Evolutionary conservation across 805 yeast species (phyloP).

Genomic region (Saccharomycopsis sp.): DNA sequence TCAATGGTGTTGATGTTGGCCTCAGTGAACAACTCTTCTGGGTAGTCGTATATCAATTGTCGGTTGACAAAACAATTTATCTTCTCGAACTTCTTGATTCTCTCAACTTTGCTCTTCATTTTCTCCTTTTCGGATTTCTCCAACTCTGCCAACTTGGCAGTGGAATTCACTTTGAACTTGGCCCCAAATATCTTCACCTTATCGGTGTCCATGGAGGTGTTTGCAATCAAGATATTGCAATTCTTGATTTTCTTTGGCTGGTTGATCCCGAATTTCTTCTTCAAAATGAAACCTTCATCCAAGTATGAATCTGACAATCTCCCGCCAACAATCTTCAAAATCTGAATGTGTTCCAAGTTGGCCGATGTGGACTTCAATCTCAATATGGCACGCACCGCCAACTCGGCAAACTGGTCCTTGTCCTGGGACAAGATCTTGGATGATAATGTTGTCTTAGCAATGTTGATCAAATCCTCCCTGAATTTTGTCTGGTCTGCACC

Average conservation of each 20-base stretch:
- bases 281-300: constrained; percentile 91
- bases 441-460: constrained; percentile 88
- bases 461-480: constrained; percentile 69
- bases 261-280: constrained; percentile 86
- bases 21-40: constrained; percentile 90
- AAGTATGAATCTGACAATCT: constrained; percentile 82
- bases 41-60: constrained; percentile 95
- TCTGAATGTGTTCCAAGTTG: constrained; percentile 84
- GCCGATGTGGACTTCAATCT: constrained; percentile 75
- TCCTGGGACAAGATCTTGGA: constrained; percentile 94
- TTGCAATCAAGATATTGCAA: constrained; percentile 85
- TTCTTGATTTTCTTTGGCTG: constrained; percentile 80
- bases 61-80: constrained; percentile 89
- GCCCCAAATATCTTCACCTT: constrained; percentile 97
- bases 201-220: constrained; percentile 94
- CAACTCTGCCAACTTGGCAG: constrained; percentile 85
- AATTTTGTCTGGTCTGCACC: constrained; percentile 48
- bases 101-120: constrained; percentile 83
- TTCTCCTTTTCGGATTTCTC: constrained; percentile 91
- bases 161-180: constrained; percentile 91
- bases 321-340: constrained; percentile 91
- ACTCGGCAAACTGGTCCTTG: constrained; percentile 75
- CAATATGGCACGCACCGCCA: constrained; percentile 91
- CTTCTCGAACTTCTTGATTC: constrained; percentile 72
- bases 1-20: constrained; percentile 84